Evolutionary conservation across 2,329 filamentous ascomycete genomes (phyloP).

Genomic region (Stenocarpella maydis): DNA sequence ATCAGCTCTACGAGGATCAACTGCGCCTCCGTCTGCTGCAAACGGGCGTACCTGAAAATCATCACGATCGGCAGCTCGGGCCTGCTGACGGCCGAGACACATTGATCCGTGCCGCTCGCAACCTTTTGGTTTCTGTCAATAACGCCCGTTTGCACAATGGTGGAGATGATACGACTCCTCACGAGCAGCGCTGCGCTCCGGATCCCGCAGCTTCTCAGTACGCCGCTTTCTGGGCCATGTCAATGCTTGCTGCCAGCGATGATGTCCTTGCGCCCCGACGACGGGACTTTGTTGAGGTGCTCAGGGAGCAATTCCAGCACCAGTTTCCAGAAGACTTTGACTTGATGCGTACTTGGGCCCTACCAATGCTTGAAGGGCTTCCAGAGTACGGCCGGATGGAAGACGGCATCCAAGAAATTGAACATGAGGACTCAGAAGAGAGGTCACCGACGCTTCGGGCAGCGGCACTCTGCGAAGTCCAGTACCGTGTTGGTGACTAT

Average conservation of each 20-base stretch:
- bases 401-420: not conserved
- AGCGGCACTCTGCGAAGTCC: not conserved
- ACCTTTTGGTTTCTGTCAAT: slow-evolving; percentile 69
- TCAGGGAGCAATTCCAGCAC: slow-evolving; percentile 30
- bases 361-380: not conserved
- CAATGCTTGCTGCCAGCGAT: slow-evolving; percentile 31
- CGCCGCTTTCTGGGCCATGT: slow-evolving; percentile 33
- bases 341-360: slow-evolving; percentile 1
- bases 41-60: not conserved
- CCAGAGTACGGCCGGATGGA: not conserved
- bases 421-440: not conserved
- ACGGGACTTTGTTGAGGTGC: slow-evolving; percentile 19
- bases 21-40: slow-evolving; percentile 24
- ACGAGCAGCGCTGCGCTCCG: not conserved
- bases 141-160: slow-evolving; percentile 40
- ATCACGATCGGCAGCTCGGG: slow-evolving; percentile 51
- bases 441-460: not conserved
- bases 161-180: not conserved
- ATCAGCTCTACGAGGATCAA: slow-evolving; percentile 26
- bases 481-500: slow-evolving; percentile 64
- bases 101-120: slow-evolving; percentile 67
- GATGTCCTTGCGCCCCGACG: slow-evolving; percentile 10
- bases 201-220: slow-evolving; percentile 36
- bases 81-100: slow-evolving; percentile 62
- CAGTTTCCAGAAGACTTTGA: slow-evolving; percentile 36